Evolutionary conservation across 768 basidiomycete species (phyloP), one percentile per base, ranked within the genome.

Genomic region (Pilatotrama ljubarskyi): DNA sequence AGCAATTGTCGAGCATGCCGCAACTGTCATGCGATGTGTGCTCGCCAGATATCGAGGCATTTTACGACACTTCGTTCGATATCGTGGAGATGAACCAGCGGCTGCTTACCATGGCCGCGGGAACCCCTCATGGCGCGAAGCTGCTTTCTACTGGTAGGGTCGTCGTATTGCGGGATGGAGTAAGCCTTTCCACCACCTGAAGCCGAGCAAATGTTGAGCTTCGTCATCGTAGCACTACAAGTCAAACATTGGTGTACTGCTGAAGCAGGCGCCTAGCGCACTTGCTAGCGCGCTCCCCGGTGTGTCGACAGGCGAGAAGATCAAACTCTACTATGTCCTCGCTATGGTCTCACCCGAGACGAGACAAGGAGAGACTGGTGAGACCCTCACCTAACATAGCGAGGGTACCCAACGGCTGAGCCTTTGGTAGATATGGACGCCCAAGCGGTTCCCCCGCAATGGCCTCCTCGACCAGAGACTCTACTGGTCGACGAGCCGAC

Each of bases 101-200:
- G 35, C 74, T 97, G 18, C 68, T 95, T 46, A 73, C 78, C 14
- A 80, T 87, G 70, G 90, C 86, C 1, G 71, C 81, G 1, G 70
- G 72, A 18, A 81, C 87, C 58, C 79, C 82, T 25, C 85, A 87
- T 61, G 91, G 90, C 3, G 76, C 76, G 15, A 95, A 91, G 74
- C 73, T 83, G 5, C 73, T 98, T 46, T 72, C 77, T 15, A 69
- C 84, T 0, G 96, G 96, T 3, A 81, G 97, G 54, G 85, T 98
- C 18, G 84, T 98, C 2, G 73, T 98, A 36, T 75, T 99, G 36
- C 84, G 87, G 48, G 88, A 98, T 69, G 82, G 82, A 38, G 96
- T 97, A 74, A 67, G 87, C 71, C 32, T n/a, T 22, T n/a, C 10
- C 11, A 38, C 47, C 2, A 5, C 59, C 47, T 10, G 24, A 25